Evolutionary conservation across 1,284 basidiomycete species (phyloP), one percentile per base, ranked within the genome.

Genomic region (Fistulinella cinereoalba): DNA sequence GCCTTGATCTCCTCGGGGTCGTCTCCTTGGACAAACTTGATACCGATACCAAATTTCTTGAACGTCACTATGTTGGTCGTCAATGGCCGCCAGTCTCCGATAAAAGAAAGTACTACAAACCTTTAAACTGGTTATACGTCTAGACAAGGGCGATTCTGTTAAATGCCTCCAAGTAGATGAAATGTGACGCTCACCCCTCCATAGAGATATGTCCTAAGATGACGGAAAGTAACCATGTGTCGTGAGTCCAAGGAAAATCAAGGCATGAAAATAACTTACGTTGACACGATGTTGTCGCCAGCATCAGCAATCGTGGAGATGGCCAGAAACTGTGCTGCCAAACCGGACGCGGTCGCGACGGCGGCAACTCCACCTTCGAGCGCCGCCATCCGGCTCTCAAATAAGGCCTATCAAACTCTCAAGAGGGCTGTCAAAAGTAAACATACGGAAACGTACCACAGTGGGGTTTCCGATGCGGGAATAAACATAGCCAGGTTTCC

Each of bases 51-150:
- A 56, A 79, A 88, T 55, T 86, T 84, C 65, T 87, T 87, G 67
- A 90, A 76, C 24, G 80, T 83, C 23, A 90, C 89, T 83, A 50
- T 25, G n/a, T n/a, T n/a, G n/a, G n/a, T n/a, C n/a, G n/a, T n/a
- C n/a, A n/a, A n/a, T n/a, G n/a, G n/a, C n/a, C n/a, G n/a, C n/a
- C 8, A 6, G 24, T 28, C 9, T 21, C 19, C 6, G 7, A 4
- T 28, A 15, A 22, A 36, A 11, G 18, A 10, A 33, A n/a, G n/a
- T 27, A 19, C 1, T 27, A 13, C 31, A 16, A 32, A 32, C n/a
- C 11, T 32, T 92, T 93, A 73, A 94, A 85, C 64, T 93, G 91
- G 60, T 94, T 95, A 73, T 87, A 93, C 5, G 88, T 92, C 79
- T 80, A 12, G 12, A 27, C 8, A 12, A 27, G 12, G 16, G 3